phyloP scores from a whole-genome alignment of 2,329 filamentous ascomycete genomes.

The Simplicillium aogashimaense region DNA sequence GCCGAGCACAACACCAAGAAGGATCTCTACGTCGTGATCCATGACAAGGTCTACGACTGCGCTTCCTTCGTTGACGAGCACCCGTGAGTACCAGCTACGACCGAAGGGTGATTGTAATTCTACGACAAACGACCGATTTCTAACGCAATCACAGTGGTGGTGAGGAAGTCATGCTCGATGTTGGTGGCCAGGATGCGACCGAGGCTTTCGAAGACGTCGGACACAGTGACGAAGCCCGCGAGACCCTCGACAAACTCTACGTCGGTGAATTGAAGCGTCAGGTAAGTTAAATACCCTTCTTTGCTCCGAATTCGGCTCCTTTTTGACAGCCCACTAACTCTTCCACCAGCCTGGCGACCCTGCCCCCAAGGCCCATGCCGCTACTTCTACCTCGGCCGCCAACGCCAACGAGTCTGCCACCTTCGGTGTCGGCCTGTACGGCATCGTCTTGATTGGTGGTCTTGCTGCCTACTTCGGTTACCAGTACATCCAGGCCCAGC shows the following conservation, averaged over 20 bases:
- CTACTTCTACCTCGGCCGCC: constrained; percentile 38
- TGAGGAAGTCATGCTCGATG: constrained; percentile 95
- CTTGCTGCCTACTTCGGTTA: constrained; percentile 70
- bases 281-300: constrained; percentile 39
- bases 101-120: too few relatives aligned
- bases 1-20: constrained; percentile 85
- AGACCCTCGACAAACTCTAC: constrained; percentile 72
- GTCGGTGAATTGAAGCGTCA: constrained; percentile 71
- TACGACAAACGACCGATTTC: too few relatives aligned
- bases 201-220: constrained; percentile 99
- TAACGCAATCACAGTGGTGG: constrained; percentile 51
- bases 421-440: constrained; percentile 73
- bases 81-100: constrained; percentile 49
- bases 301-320: background rate
- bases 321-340: background rate
- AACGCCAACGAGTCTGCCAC: constrained; percentile 41
- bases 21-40: constrained; percentile 82
- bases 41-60: constrained; percentile 93
- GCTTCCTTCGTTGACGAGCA: constrained; percentile 94
- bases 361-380: constrained; percentile 49
- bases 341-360: constrained; percentile 63
- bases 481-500: constrained; percentile 65
- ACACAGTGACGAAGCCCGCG: constrained; percentile 95
- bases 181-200: constrained; percentile 89
- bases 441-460: constrained; percentile 67